These are phyloP conservation scores for Elaeis guineensis DNA, from an alignment of 176 grass and related monocot genomes.

Conservation along the genomic window DNA sequence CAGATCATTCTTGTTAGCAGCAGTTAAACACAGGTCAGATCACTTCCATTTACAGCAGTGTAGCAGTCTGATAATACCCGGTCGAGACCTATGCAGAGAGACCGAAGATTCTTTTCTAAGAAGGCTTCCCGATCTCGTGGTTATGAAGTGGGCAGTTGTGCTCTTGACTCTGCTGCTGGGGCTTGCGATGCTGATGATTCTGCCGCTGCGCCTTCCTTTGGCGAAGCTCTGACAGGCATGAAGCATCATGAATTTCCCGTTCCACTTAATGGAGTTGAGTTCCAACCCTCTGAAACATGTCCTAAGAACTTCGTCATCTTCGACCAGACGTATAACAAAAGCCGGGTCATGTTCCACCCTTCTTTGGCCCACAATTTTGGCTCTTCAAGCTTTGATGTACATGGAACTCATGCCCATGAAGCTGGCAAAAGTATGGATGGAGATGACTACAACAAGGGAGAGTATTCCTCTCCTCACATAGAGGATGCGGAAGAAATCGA, in stretches of 20 bases:
- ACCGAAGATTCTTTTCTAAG: constrained; percentile 44
- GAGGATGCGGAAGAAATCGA: constrained; percentile 88
- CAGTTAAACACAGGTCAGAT: constrained; percentile 1
- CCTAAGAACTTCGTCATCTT: constrained; percentile 98
- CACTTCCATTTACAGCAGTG: neutral
- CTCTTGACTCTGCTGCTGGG: constrained; percentile 19
- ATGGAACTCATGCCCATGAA: constrained; percentile 25
- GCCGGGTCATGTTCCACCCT: constrained; percentile 92
- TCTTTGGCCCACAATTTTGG: constrained; percentile 66
- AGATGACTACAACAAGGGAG: constrained; percentile 14
- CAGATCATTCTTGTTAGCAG: too few relatives aligned
- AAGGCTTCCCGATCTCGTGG: constrained; percentile 28
- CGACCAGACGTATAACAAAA: constrained; percentile 73
- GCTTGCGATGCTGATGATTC: constrained; percentile 35
- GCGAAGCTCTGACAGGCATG: constrained; percentile 33
- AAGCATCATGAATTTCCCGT: constrained; percentile 59
- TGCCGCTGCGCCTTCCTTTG: constrained; percentile 38
- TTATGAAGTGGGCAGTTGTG: constrained; percentile 28
- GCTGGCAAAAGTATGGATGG: constrained; percentile 29
- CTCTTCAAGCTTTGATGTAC: constrained; percentile 24
- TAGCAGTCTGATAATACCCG: neutral
- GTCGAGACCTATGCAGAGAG: constrained; percentile 40
- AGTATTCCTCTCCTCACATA: constrained; percentile 40
- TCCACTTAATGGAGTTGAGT: constrained; percentile 69
- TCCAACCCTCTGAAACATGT: constrained; percentile 81